Evolutionary conservation across 805 yeast species (phyloP), one percentile per base, ranked within the genome.

Genomic region (Kluyveromyces siamensis): DNA sequence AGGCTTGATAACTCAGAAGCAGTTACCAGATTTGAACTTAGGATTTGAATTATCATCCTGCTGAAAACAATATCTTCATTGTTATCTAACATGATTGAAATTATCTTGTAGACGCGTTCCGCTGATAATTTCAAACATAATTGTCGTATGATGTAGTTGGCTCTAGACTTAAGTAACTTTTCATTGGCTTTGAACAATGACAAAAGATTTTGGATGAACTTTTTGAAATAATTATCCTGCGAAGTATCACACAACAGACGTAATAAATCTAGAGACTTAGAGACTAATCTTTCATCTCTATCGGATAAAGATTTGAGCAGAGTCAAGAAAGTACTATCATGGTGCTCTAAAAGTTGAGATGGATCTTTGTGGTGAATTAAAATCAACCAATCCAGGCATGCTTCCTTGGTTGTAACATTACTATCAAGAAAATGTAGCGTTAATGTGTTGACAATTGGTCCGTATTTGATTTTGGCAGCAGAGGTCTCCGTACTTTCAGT

Each of bases 361-460:
- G 85, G 84, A 18, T 83, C 83, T 55, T 83, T 83, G 27, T 79
- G 74, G 59, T 89, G 91, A 39, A 93, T 72, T 75, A 87, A 79
- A 14, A 81, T 80, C 33, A 93, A 71, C 99, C 99, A 93, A 54
- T 90, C 96, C 36, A 93, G 69, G 21, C 93, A 83, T 0, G 95
- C 87, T 35, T 88, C 74, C 50, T 93, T 75, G 0, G 96, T 85
- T 27, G 82, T 80, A 52, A 88, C 96, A 55, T 86, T 83, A 47
- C 84, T 87, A 53, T 79, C 81, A 50, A 80, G 67, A 52, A 85
- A 81, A 60, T 89, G 95, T 39, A 80, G 62, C 3, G 87, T 82
- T 48, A 91, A 72, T 5, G 84, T 81, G 50, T 81, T 81, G 39
- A 89, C 80, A 1, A 88, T 81, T 7, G 84, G 69, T 0, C 80